A percentile compares a stretch with the other conserved stretches of the same genome.
These are phyloP conservation scores for Chlamydomonas schloesseri DNA, from an alignment of 139 green algal species.

Conservation along the genomic window DNA sequence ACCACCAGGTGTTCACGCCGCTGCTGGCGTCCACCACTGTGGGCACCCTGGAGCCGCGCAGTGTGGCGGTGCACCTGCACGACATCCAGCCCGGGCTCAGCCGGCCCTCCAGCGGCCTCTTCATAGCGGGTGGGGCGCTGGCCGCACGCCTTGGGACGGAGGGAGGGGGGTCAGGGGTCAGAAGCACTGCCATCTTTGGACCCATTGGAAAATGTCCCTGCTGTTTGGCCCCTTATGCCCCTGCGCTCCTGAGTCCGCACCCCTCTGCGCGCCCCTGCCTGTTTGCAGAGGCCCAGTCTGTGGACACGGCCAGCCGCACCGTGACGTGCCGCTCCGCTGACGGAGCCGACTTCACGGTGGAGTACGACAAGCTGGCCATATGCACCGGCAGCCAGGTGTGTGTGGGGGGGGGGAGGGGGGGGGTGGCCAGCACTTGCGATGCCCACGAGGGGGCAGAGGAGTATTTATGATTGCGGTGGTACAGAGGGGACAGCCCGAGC, in stretches of 20 bases:
- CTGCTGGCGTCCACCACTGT: slow-evolving; percentile 84
- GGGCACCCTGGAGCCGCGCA: slow-evolving; percentile 85
- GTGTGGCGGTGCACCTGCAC: slow-evolving; percentile 69
- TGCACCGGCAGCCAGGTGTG: slow-evolving; percentile 75
- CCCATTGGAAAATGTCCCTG: no score
- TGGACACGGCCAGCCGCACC: slow-evolving; percentile 43
- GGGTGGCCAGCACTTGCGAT: no score
- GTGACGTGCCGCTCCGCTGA: slow-evolving; percentile 65
- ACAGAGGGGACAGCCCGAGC: no score
- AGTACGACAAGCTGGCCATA: slow-evolving; percentile 87
- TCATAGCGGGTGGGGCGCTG: slow-evolving; percentile 23
- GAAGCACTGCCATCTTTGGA: no score
- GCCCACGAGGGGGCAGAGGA: no score
- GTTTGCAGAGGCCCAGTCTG: slow-evolving; percentile 10
- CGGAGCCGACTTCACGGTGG: slow-evolving; percentile 70
- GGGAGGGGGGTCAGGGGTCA: neutral
- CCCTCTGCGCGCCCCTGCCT: no score
- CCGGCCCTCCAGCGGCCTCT: neutral
- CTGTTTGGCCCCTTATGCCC: no score
- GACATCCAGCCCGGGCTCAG: slow-evolving; percentile 79
- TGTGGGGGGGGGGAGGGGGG: neutral
- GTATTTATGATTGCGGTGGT: no score
- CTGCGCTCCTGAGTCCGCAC: no score
- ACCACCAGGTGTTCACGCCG: slow-evolving; percentile 86
- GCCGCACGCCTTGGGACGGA: no score